phyloP scores from a whole-genome alignment of 305 asterid species.

The Withania somnifera region DNA sequence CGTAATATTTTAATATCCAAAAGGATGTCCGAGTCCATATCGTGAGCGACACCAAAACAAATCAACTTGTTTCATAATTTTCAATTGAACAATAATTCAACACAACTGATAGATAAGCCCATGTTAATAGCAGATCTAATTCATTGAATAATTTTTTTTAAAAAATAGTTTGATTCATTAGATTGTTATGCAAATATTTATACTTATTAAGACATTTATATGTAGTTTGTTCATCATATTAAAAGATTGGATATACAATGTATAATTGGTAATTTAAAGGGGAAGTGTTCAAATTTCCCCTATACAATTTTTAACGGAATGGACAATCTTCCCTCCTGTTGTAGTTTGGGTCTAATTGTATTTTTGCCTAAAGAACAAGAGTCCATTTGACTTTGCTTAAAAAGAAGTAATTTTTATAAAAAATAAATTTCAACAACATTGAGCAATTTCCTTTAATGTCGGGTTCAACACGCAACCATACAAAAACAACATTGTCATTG shows the following conservation, averaged over 20 bases:
- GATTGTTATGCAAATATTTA: not conserved
- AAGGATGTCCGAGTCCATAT: not conserved
- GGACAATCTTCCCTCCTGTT: not conserved
- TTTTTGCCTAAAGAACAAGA: not conserved
- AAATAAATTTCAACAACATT: too few relatives aligned
- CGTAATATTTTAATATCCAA: not conserved
- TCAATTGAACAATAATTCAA: not conserved
- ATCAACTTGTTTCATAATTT: not conserved
- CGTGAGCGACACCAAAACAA: not conserved
- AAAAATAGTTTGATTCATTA: not conserved
- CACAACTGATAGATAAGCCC: not conserved
- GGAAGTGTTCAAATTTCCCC: too few relatives aligned
- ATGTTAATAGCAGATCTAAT: not conserved
- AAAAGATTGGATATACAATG: too few relatives aligned
- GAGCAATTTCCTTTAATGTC: not conserved
- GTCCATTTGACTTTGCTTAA: too few relatives aligned
- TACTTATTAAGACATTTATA: too few relatives aligned
- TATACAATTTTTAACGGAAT: too few relatives aligned
- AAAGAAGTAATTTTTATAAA: too few relatives aligned
- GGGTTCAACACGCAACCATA: not conserved
- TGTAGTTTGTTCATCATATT: not conserved
- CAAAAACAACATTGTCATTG: not conserved
- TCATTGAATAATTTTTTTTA: not conserved
- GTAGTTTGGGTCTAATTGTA: not conserved
- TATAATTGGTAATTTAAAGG: too few relatives aligned